Evolutionary conservation across 116 monocot genomes (phyloP), one percentile per base, ranked within the genome.

Genomic region (Posidonia oceanica): DNA sequence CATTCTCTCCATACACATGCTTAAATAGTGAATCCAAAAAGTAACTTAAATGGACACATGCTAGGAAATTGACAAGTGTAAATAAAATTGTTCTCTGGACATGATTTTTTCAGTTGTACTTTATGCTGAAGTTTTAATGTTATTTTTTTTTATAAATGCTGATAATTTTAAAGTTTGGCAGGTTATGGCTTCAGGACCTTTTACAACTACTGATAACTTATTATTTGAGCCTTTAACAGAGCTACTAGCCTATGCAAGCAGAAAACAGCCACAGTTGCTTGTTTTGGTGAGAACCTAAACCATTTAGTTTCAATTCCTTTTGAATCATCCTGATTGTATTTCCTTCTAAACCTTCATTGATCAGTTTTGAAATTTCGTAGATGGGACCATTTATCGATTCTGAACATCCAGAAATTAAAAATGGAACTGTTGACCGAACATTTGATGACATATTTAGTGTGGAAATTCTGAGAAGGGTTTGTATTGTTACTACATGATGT

Each of bases 331-430:
- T 48, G 48, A 7, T 40, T 38, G 65, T 44, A 14, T 29, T 53
- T 42, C 2, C 48, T 54, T 7, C 16, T 11, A 68, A 53, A 51
- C 15, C 22, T 4, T 65, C 8, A 7, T 65, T 20, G 41, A 16
- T n/a, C 17, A 8, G 3, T 68, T 68, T 12, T 68, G 3, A 56
- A 40, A 66, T 54, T 59, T 69, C 14, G 70, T 77, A 98, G 98
- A 81, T 93, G 80, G 98, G 98, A 7, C 98, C 98, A 29, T 98
- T 98, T 83, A 36, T 98, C 76, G 98, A 98, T 75, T 83, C 90
- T 52, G 98, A 98, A 66, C 93, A 98, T 81, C 98, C 93, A 20
- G 87, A 88, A 56, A 85, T 98, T 4, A 90, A 86, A 73, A 98
- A 83, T 54, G 98, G 98, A 69, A 83, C 81, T 78, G 83, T 83